phyloP scores from a whole-genome alignment of 1,284 basidiomycete species.

The Ustilago vetiveriae region DNA sequence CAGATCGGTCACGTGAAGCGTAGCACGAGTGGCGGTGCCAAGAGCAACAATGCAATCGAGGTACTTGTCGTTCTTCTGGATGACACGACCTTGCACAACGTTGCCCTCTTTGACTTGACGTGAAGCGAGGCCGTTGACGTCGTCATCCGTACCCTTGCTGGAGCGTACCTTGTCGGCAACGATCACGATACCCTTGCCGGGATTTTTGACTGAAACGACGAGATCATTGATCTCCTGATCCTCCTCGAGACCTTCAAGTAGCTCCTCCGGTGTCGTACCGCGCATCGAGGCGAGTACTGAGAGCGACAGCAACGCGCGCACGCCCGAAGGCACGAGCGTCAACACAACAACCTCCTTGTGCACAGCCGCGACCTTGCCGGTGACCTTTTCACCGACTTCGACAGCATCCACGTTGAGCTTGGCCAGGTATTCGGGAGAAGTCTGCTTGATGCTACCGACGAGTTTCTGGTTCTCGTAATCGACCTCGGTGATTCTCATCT shows the following conservation, averaged over 20 bases:
- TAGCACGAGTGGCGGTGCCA: slow-evolving; percentile 38
- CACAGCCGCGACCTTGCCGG: slow-evolving; percentile 57
- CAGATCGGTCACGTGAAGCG: slow-evolving; percentile 73
- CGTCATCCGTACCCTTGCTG: slow-evolving; percentile 7
- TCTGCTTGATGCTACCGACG: slow-evolving; percentile 87
- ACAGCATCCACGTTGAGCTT: slow-evolving; percentile 62
- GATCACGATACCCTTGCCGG: slow-evolving; percentile 86
- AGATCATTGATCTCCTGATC: slow-evolving; percentile 82
- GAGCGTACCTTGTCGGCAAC: slow-evolving; percentile 45
- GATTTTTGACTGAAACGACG: slow-evolving; percentile 87
- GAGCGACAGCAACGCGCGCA: slow-evolving; percentile 84
- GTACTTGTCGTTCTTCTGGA: slow-evolving; percentile 35
- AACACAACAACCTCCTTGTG: slow-evolving; percentile 64
- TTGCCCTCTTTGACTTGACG: slow-evolving; percentile 34
- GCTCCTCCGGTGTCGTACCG: slow-evolving; percentile 75
- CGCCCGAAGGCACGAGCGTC: slow-evolving; percentile 70
- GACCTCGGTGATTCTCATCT: slow-evolving; percentile 83
- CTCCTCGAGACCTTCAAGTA: slow-evolving; percentile 75
- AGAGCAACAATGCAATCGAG: slow-evolving; percentile 48
- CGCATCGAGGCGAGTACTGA: slow-evolving; percentile 87
- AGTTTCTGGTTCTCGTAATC: slow-evolving; percentile 76
- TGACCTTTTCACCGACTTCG: slow-evolving; percentile 60
- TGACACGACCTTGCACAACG: slow-evolving; percentile 44
- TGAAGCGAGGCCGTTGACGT: slow-evolving; percentile 6
- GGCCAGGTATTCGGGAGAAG: slow-evolving; percentile 66